Evolutionary conservation across 1,284 basidiomycete genomes (phyloP), one percentile per base, ranked within the genome.

Genomic region (Cutaneotrichosporon cavernicola): DNA sequence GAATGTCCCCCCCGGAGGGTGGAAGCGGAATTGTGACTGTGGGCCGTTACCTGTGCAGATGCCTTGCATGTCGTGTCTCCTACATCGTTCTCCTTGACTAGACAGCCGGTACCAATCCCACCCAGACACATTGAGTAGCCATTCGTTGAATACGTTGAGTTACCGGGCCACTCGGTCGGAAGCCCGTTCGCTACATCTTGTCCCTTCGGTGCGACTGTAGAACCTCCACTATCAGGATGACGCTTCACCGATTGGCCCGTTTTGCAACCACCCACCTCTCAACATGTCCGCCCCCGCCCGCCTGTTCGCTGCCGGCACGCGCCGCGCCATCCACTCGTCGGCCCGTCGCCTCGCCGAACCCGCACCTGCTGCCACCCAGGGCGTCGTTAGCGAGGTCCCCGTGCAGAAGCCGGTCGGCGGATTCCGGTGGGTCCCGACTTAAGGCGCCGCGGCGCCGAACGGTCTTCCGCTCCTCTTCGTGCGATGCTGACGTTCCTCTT

Each of bases 341-440:
- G 73, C 83, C 40, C 67, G 83, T 55, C 83, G 83, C 60, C 84
- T 86, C 66, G 86, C 87, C 50, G 62, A 51, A 46, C 26, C 40
- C 40, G 40, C 26, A 21, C 40, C 22, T 16, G 38, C 38, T 4
- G 30, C 47, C 21, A 36, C n/a, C 34, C 60, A 82, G 34, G 88
- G 88, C 26, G 82, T 83, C 2, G 80, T 86, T 34, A 84, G 85
- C 40, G 82, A 52, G 34, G 86, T 86, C 65, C 90, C 88, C 83
- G 89, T 73, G 21, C 63, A 69, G 61, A 70, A 87, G 81, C 90
- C 91, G 13, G 84, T 92, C 69, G 91, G 91, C 58, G 91, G 90
- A 59, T 88, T 93, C 80, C 87, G 76, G 76, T 78, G 55, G 66
- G 74, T 52, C 21, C 18, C 5, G 47, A 57, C 5, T 26, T 1